A percentile compares a stretch with the other conserved stretches of the same genome.
These are phyloP conservation scores for Cryptosporidium sp. DNA, from an alignment of 169 alveolate genomes.

Conservation along the genomic window DNA sequence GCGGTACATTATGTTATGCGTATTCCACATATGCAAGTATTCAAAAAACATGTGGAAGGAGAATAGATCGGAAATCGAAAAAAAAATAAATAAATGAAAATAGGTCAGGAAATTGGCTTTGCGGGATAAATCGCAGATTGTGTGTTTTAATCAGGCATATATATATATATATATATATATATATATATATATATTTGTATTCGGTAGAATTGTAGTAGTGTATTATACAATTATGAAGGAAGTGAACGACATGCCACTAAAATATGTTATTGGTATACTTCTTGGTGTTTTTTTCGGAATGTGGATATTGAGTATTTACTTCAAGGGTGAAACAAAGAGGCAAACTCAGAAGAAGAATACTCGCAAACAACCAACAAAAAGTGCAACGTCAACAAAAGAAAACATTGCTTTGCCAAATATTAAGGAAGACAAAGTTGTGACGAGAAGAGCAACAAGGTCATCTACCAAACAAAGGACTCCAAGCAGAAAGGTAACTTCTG, in stretches of 20 bases:
- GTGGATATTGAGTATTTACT: slow-evolving; percentile 34
- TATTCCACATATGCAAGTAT: slow-evolving; percentile 56
- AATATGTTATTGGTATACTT: slow-evolving; percentile 52
- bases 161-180: neutral
- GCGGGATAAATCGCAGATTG: slow-evolving; percentile 67
- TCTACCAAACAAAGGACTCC: slow-evolving; percentile 45
- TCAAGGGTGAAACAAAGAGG: slow-evolving; percentile 40
- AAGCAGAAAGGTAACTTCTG: slow-evolving; percentile 47
- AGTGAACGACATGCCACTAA: slow-evolving; percentile 34
- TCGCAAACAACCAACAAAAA: slow-evolving; percentile 29
- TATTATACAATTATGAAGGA: slow-evolving; percentile 6
- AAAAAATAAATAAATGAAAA: slow-evolving; percentile 18
- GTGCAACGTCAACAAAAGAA: slow-evolving; percentile 14
- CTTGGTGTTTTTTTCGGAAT: slow-evolving; percentile 26
- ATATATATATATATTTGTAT: neutral
- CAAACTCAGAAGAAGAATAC: slow-evolving; percentile 27
- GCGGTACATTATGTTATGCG: slow-evolving; percentile 52
- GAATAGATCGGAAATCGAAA: slow-evolving; percentile 34
- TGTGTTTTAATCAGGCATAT: slow-evolving; percentile 2
- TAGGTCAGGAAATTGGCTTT: slow-evolving; percentile 11
- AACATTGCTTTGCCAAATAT: neutral
- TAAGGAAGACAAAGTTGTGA: neutral
- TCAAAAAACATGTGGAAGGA: slow-evolving; percentile 56
- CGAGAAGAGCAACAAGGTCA: slow-evolving; percentile 41
- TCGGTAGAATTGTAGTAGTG: neutral